Conservation (phyloP, 148 eudicot genomes). For the Agrostemma githago region DNA sequence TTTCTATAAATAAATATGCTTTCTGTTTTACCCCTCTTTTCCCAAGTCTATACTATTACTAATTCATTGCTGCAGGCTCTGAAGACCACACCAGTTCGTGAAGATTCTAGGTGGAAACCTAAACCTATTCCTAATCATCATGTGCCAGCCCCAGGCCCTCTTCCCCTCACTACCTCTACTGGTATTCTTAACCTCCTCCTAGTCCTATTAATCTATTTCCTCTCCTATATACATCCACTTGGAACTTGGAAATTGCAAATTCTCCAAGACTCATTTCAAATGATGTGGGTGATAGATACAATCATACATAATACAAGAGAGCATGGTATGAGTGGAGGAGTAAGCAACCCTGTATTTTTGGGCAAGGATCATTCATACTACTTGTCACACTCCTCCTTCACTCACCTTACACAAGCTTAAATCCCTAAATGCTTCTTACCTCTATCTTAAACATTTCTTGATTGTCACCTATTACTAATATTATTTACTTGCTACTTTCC, state of each 20-base stretch:
- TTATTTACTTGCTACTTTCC: slow-evolving; percentile 1
- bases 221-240: neutral
- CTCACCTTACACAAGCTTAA: neutral
- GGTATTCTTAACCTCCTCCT: slow-evolving; percentile 19
- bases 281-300: too few species aligned
- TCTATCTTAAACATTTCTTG: slow-evolving; percentile 4
- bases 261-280: too few species aligned
- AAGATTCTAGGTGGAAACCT: slow-evolving; percentile 33
- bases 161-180: slow-evolving; percentile 29
- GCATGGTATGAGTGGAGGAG: neutral
- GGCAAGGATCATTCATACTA: neutral
- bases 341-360: neutral
- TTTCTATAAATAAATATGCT: too few species aligned
- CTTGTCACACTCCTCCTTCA: neutral
- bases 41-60: neutral
- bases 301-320: too few species aligned
- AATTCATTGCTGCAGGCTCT: slow-evolving; percentile 24
- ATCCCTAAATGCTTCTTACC: neutral
- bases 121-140: too few species aligned
- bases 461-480: neutral
- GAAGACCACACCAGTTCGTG: slow-evolving; percentile 29
- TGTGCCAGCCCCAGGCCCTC: slow-evolving; percentile 27
- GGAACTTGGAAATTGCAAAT: slow-evolving; percentile 9
- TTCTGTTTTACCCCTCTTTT: too few species aligned
- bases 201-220: slow-evolving; percentile 2